Percentiles rank a stretch among this genome's conserved stretches.
Evolutionary conservation across 305 asterid species (phyloP).

Genomic region (Fraxinus xanthoxyloides): DNA sequence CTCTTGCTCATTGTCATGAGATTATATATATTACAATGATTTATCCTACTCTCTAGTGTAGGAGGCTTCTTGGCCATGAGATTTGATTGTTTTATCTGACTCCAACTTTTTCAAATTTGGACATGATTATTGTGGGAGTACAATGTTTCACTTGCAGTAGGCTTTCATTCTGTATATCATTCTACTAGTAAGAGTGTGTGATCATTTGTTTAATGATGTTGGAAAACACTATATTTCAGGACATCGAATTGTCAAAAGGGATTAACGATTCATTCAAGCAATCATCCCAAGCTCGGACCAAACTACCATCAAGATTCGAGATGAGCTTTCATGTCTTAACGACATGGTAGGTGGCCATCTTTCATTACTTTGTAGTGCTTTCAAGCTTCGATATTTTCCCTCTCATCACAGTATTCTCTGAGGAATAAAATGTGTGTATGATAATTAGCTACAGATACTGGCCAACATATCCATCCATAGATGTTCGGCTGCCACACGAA

Average conservation of each 20-base stretch:
- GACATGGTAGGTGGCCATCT: slow-evolving; percentile 57
- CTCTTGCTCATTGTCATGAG: background rate
- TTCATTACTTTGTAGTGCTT: background rate
- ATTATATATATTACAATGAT: slow-evolving; percentile 10
- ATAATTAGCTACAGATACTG: slow-evolving; percentile 65
- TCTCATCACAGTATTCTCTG: background rate
- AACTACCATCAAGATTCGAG: slow-evolving; percentile 96
- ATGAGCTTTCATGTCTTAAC: slow-evolving; percentile 97
- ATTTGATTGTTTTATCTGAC: no score
- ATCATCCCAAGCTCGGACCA: slow-evolving; percentile 96
- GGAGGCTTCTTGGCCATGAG: background rate
- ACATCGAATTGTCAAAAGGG: slow-evolving; percentile 89
- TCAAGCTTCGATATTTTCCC: background rate
- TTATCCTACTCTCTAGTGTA: background rate
- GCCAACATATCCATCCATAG: slow-evolving; percentile 99
- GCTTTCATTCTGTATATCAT: no score
- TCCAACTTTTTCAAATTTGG: no score
- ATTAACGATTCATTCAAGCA: slow-evolving; percentile 97
- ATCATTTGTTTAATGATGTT: slow-evolving; percentile 13
- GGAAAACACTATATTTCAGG: slow-evolving; percentile 47
- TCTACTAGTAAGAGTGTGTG: background rate
- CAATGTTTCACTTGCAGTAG: no score
- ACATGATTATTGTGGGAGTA: no score
- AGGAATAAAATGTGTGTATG: background rate
- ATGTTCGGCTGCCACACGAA: slow-evolving; percentile 55